Evolutionary conservation across 352 stramenopile genomes (phyloP).

Genomic region (Pythium folliculosum): DNA sequence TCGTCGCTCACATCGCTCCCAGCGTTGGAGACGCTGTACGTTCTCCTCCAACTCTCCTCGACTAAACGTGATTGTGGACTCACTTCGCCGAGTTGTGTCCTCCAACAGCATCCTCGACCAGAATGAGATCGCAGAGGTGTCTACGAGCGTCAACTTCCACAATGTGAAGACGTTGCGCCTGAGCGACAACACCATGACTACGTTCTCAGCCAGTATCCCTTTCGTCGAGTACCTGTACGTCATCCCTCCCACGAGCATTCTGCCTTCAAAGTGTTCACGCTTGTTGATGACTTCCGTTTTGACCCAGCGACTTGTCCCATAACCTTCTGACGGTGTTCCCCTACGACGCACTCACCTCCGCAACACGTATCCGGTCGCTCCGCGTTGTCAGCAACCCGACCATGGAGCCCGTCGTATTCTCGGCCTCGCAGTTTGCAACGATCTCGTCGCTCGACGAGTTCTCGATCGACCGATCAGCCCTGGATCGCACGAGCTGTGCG

Average conservation of each 20-base stretch:
- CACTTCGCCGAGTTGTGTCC: too few relatives aligned
- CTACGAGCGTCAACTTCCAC: neutral
- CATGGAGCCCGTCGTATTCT: slow-evolving; percentile 15
- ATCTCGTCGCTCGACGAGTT: slow-evolving; percentile 8
- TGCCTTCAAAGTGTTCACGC: too few relatives aligned
- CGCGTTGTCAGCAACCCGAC: slow-evolving; percentile 8
- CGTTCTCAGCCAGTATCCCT: neutral
- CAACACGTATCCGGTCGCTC: slow-evolving; percentile 6
- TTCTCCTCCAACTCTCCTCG: neutral
- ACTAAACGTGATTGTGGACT: too few relatives aligned
- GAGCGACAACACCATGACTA: slow-evolving; percentile 1
- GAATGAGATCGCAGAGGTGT: neutral
- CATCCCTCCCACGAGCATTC: neutral
- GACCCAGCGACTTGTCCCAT: slow-evolving; percentile 15
- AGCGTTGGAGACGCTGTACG: slow-evolving; percentile 9
- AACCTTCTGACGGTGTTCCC: slow-evolving; percentile 18
- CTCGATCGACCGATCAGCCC: neutral
- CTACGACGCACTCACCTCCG: neutral
- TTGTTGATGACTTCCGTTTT: too few relatives aligned
- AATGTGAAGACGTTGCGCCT: slow-evolving; percentile 5
- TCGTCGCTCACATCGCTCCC: neutral
- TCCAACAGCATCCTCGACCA: neutral
- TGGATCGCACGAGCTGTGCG: slow-evolving; percentile 2
- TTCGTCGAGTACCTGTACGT: slow-evolving; percentile 20
- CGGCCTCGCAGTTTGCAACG: slow-evolving; percentile 8